Evolutionary conservation across 108 stramenopile genomes (phyloP).

Genomic region (Skeletonema costatum): DNA sequence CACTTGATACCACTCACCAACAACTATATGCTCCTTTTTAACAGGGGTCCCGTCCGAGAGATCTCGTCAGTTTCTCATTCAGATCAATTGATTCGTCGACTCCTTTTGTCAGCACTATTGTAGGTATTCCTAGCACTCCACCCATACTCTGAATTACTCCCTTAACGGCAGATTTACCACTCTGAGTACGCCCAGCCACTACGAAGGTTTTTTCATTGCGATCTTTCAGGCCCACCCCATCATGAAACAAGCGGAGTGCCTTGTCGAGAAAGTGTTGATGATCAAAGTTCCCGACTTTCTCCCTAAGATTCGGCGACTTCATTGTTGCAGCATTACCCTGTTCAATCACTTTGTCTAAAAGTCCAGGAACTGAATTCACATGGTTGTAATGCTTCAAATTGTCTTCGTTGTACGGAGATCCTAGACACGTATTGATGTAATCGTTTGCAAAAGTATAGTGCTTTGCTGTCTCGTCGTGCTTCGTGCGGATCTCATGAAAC

Average conservation of each 20-base stretch:
- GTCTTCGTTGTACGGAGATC: background rate
- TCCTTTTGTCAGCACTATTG: constrained; percentile 33
- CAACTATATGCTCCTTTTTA: constrained; percentile 6
- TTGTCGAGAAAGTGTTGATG: constrained; percentile 12
- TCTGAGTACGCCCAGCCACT: constrained; percentile 30
- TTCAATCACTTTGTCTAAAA: background rate
- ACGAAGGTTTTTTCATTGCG: constrained; percentile 5
- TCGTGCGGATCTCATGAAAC: too few relatives aligned
- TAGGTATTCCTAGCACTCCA: constrained; percentile 25
- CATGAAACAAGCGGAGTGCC: constrained; percentile 16
- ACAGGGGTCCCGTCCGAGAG: constrained; percentile 9
- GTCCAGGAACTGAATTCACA: background rate
- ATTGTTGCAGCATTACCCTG: constrained; percentile 8
- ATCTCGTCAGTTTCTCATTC: constrained; percentile 8
- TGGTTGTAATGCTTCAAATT: background rate
- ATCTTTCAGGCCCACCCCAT: background rate
- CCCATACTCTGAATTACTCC: constrained; percentile 27
- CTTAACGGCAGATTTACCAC: constrained; percentile 37
- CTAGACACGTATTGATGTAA: constrained; percentile 13
- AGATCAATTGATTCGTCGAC: constrained; percentile 24
- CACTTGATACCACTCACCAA: background rate
- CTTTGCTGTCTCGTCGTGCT: too few relatives aligned
- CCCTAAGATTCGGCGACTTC: background rate
- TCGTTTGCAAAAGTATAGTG: background rate
- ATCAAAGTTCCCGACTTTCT: constrained; percentile 19